Conservation (phyloP, 1,284 basidiomycete genomes). For the Malassezia japonica region DNA sequence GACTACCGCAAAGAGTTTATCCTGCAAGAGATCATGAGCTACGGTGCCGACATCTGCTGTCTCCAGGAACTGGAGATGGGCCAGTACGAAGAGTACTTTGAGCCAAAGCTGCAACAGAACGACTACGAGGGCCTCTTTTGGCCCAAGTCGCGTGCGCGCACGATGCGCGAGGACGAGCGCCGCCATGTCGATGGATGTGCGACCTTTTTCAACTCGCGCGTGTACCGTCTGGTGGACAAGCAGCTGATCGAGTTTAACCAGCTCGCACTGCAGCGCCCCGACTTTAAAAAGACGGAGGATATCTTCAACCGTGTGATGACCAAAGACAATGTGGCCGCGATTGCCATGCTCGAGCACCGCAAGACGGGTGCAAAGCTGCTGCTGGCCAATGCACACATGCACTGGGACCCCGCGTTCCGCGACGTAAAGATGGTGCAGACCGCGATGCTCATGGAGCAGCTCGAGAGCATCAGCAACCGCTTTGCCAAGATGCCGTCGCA, state of each 20-base stretch:
- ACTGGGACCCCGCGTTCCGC: slow-evolving; percentile 83
- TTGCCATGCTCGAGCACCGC: slow-evolving; percentile 77
- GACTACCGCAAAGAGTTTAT: slow-evolving; percentile 86
- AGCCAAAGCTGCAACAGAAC: slow-evolving; percentile 62
- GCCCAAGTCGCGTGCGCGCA: slow-evolving; percentile 88
- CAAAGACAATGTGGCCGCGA: slow-evolving; percentile 86
- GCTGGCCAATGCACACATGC: slow-evolving; percentile 81
- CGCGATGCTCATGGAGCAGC: slow-evolving; percentile 81
- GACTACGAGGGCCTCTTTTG: slow-evolving; percentile 88
- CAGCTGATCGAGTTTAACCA: slow-evolving; percentile 90
- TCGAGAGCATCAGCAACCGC: slow-evolving; percentile 74
- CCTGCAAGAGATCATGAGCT: slow-evolving; percentile 71
- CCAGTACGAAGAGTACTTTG: slow-evolving; percentile 88
- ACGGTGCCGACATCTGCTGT: slow-evolving; percentile 82
- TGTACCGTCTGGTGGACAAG: slow-evolving; percentile 85
- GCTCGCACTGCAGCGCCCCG: slow-evolving; percentile 80
- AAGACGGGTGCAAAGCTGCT: slow-evolving; percentile 76
- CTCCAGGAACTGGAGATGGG: slow-evolving; percentile 81
- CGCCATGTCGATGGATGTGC: slow-evolving; percentile 91
- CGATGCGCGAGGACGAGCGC: slow-evolving; percentile 79
- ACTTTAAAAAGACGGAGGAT: slow-evolving; percentile 97
- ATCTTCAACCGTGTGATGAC: slow-evolving; percentile 98
- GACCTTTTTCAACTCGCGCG: slow-evolving; percentile 78
- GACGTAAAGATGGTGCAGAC: slow-evolving; percentile 97
- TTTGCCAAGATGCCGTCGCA: slow-evolving; percentile 78